Conservation (phyloP, 2,329 filamentous ascomycete genomes). For the Thielaviopsis ethacetica region DNA sequence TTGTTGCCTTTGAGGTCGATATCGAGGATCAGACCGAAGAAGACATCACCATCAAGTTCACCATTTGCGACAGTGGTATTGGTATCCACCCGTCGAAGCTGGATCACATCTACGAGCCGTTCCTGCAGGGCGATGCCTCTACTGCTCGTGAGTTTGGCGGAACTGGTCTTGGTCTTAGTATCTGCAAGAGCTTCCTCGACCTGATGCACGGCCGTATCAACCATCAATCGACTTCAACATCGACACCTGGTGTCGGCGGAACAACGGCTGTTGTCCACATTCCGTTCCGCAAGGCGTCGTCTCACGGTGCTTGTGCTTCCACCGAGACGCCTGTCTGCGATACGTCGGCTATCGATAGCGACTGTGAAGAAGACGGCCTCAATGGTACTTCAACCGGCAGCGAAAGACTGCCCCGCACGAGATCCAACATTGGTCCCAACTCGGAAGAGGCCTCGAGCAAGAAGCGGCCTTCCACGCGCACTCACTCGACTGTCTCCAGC, state of each 20-base stretch:
- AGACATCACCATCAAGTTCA: conserved; percentile 51
- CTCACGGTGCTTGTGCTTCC: background rate
- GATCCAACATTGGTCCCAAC: background rate
- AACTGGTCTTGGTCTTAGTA: conserved; percentile 62
- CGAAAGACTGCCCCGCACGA: background rate
- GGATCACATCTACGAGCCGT: conserved; percentile 59
- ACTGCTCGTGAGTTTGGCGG: conserved; percentile 66
- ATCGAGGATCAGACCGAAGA: conserved; percentile 49
- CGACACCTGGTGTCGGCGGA: conserved; percentile 47
- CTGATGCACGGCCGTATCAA: conserved; percentile 52
- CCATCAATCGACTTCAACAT: conserved; percentile 34
- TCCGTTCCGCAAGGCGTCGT: conserved; percentile 50
- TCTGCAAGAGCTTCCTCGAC: conserved; percentile 65
- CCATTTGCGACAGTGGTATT: conserved; percentile 63
- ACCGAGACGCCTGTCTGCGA: conserved; percentile 1
- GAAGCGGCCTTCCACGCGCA: conserved; percentile 16
- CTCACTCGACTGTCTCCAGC: conserved; percentile 24
- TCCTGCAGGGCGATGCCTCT: conserved; percentile 67
- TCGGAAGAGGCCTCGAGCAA: background rate
- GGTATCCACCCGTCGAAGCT: conserved; percentile 66
- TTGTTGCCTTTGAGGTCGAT: conserved; percentile 48
- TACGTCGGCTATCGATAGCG: conserved; percentile 6
- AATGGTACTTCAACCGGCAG: background rate
- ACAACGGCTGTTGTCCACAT: conserved; percentile 66
- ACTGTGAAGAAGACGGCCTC: background rate